These are phyloP conservation scores for Emergomyces orientalis DNA, from an alignment of 2,329 filamentous ascomycete species.

Conservation along the genomic window DNA sequence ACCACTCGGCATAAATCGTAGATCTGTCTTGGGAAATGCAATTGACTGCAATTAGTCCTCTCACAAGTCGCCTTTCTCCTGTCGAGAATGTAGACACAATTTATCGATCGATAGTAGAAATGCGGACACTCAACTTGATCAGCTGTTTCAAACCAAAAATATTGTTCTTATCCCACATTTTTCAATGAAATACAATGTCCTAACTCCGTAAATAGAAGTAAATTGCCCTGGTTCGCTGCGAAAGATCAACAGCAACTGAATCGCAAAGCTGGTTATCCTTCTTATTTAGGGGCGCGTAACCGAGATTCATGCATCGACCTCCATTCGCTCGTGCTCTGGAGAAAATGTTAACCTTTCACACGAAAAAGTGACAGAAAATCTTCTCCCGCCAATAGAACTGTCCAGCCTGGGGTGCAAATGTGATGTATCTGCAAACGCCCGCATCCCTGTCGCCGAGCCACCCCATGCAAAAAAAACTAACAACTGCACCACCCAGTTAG, in stretches of 20 bases:
- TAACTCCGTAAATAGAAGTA: background rate
- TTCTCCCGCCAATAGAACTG: background rate
- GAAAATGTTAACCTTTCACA: background rate
- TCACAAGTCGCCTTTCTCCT: background rate
- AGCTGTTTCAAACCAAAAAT: background rate
- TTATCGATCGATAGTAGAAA: background rate
- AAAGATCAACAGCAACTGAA: background rate
- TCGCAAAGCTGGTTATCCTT: background rate
- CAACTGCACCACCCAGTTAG: background rate
- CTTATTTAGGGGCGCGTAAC: constrained; percentile 5
- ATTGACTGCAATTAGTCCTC: too few species aligned
- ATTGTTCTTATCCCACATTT: background rate
- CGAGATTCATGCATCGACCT: background rate
- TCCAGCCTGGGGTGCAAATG: background rate
- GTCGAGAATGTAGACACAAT: too few species aligned
- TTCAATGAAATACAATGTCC: background rate
- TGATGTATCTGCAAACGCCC: background rate
- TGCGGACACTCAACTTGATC: background rate
- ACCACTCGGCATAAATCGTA: background rate
- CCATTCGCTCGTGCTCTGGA: background rate
- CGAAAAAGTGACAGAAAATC: background rate
- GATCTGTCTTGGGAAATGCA: too few species aligned
- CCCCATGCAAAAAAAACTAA: background rate
- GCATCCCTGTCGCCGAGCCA: background rate
- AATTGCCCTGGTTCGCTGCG: background rate